These are phyloP conservation scores for Coemansia sp. DNA, from an alignment of 192 early-diverging fungal genomes.

Conservation along the genomic window DNA sequence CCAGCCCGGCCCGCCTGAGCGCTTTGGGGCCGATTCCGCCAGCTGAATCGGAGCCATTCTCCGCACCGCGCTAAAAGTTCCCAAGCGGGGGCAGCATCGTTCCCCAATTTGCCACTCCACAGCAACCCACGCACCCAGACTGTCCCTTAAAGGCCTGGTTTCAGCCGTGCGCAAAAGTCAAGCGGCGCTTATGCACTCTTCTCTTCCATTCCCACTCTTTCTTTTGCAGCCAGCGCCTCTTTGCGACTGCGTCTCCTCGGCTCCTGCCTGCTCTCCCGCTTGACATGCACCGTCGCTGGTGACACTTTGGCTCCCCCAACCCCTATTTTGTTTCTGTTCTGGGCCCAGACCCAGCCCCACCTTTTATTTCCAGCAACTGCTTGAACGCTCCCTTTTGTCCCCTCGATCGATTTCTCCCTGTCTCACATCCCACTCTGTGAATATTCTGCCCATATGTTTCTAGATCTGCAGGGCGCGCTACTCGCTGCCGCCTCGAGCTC, in stretches of 20 bases:
- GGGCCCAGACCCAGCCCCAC: neutral
- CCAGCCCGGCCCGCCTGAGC: neutral
- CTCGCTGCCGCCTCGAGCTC: slow-evolving; percentile 34
- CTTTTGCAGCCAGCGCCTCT: neutral
- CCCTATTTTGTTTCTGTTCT: neutral
- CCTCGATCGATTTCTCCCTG: slow-evolving; percentile 4
- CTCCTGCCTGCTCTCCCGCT: neutral
- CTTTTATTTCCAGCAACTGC: neutral
- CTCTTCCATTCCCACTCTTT: slow-evolving; percentile 2
- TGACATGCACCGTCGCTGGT: slow-evolving; percentile 9
- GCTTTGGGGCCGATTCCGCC: slow-evolving; percentile 6
- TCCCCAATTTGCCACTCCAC: slow-evolving; percentile 6
- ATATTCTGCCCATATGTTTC: slow-evolving; percentile 27
- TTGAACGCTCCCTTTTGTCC: neutral
- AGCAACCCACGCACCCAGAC: neutral
- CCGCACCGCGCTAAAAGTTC: slow-evolving; percentile 10
- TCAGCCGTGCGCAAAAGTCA: slow-evolving; percentile 5
- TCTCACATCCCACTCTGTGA: neutral
- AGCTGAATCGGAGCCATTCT: slow-evolving; percentile 2
- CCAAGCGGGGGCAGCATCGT: neutral
- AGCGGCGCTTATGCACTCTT: neutral
- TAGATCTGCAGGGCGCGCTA: slow-evolving; percentile 50
- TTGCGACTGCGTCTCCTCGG: slow-evolving; percentile 5
- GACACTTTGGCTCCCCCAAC: slow-evolving; percentile 8
- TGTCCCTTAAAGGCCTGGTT: slow-evolving; percentile 1